A percentile compares a stretch with the other conserved stretches of the same genome.
These are phyloP conservation scores for Pythium pectinolyticum DNA, from an alignment of 352 stramenopile genomes.

Conservation along the genomic window DNA sequence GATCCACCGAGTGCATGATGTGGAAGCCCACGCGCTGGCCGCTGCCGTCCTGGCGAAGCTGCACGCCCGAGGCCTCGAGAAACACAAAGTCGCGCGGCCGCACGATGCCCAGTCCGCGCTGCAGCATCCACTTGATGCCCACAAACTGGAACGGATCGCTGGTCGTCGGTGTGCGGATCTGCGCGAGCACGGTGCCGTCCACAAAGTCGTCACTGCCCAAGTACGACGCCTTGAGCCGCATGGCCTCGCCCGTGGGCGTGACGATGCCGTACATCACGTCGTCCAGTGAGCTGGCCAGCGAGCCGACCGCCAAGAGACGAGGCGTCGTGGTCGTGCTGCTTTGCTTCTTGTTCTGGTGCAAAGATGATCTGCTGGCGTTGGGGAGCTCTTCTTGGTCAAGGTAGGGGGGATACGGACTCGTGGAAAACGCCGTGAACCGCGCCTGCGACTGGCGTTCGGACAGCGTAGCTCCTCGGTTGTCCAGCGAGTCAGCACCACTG, in stretches of 20 bases:
- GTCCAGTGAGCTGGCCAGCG: slow-evolving; percentile 41
- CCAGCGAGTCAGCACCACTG: slow-evolving; percentile 13
- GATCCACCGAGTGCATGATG: slow-evolving; percentile 49
- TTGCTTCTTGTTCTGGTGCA: background rate
- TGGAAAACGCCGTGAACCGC: slow-evolving; percentile 14
- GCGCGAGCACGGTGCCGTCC: slow-evolving; percentile 45
- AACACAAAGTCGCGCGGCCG: slow-evolving; percentile 58
- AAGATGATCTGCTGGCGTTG: background rate
- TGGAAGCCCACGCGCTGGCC: slow-evolving; percentile 47
- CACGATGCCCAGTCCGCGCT: slow-evolving; percentile 31
- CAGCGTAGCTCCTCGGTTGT: too few species aligned
- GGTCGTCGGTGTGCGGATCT: slow-evolving; percentile 35
- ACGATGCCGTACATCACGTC: slow-evolving; percentile 65
- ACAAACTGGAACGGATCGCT: slow-evolving; percentile 54
- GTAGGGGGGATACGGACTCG: too few species aligned
- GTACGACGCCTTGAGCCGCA: slow-evolving; percentile 58
- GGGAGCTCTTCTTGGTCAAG: too few species aligned
- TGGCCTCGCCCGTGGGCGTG: slow-evolving; percentile 44
- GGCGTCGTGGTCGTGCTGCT: slow-evolving; percentile 7
- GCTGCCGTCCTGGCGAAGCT: slow-evolving; percentile 25
- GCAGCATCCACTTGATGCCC: slow-evolving; percentile 62
- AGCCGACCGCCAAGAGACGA: slow-evolving; percentile 35
- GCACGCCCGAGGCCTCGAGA: slow-evolving; percentile 48
- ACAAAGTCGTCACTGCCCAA: slow-evolving; percentile 43
- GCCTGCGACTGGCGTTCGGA: slow-evolving; percentile 6